A percentile compares a stretch with the other conserved stretches of the same genome.
phyloP scores from a whole-genome alignment of 108 stramenopile genomes.

The Pseudonitzschia multiseries region DNA sequence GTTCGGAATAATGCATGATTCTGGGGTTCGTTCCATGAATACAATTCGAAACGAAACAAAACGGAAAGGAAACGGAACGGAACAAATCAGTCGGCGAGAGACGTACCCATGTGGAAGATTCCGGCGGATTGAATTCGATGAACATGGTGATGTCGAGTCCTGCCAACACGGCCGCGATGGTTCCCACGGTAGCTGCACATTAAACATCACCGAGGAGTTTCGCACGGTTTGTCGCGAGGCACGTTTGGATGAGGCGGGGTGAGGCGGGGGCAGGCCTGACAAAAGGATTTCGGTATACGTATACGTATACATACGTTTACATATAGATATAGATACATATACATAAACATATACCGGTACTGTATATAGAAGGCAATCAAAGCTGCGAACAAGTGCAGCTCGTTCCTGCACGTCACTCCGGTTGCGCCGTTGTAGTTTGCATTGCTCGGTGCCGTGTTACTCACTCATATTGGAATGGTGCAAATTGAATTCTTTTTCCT shows the following conservation, averaged over 20 bases:
- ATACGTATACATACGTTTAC: too few species aligned
- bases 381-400: too few species aligned
- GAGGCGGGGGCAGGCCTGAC: background rate
- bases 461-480: conserved; percentile 85
- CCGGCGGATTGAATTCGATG: conserved; percentile 83
- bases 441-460: conserved; percentile 2
- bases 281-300: too few species aligned
- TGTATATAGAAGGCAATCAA: too few species aligned
- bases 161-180: conserved; percentile 88
- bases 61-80: too few species aligned
- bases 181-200: conserved; percentile 66
- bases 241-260: background rate
- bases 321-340: too few species aligned
- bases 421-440: background rate
- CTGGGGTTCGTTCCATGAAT: too few species aligned
- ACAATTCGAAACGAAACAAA: too few species aligned
- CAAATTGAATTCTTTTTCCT: conserved; percentile 93
- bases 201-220: background rate
- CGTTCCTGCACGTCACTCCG: background rate
- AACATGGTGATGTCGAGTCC: conserved; percentile 92
- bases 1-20: background rate
- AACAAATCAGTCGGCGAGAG: background rate
- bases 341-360: too few species aligned
- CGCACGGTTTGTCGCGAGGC: background rate
- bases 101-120: conserved; percentile 71